Evolutionary conservation across 495 filamentous ascomycete species (phyloP), one percentile per base, ranked within the genome.

Genomic region (Neurospora sp.): DNA sequence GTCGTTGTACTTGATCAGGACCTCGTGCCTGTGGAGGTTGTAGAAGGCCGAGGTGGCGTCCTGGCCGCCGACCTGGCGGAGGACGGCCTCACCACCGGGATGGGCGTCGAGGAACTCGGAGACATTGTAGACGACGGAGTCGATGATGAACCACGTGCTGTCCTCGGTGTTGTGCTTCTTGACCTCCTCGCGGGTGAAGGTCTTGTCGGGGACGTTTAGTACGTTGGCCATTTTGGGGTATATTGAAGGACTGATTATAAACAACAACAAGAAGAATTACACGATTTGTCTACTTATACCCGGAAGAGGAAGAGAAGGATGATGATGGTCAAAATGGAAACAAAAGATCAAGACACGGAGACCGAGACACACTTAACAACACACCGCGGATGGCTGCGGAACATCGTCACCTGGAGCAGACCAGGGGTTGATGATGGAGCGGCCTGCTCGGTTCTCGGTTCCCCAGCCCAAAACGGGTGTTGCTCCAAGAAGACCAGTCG

Each of bases 71-170:
- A 94, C 91, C 82, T 94, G 94, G 61, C 92, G 87, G 40, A 97
- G 90, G 53, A 96, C 93, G 71, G 91, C 88, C 75, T 91, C 88
- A 77, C 93, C 93, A 75, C 94, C 94, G 22, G 94, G 94, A 78
- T 98, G 94, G 72, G 94, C 94, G 84, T 94, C 93, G 71, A 95
- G 84, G 82, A 98, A 97, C 71, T 96, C 94, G 59, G 92, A 92
- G 61, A 96, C 91, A 82, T 98, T 94, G 85, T 97, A 98, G 76
- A 95, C 93, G 75, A 92, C 92, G 72, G 91, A 89, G 84, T 98
- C 94, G 76, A 98, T 89, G 77, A 98, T 90, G 77, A 94, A 90
- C 89, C 91, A 93, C 71, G 80, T 72, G 73, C 90, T 91, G 78
- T 97, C 92, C 73, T 91, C 90, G 74, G 89, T 91, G 83, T 92